Evolutionary conservation across 2,329 filamentous ascomycete genomes (phyloP), one percentile per base, ranked within the genome.

Genomic region (Colletotrichum coccodes): DNA sequence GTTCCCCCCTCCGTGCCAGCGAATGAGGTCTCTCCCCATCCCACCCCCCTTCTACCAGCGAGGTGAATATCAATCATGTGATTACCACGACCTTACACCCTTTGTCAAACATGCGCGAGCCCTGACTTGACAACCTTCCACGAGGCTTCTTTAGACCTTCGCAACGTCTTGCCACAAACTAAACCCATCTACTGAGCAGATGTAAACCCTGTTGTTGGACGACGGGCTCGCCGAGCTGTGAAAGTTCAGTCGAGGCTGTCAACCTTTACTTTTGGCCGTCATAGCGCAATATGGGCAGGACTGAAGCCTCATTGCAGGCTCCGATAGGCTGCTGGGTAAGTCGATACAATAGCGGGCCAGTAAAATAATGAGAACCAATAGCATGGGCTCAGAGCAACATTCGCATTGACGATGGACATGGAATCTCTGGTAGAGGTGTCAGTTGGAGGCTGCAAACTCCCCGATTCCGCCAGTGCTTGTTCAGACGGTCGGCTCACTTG

Each of bases 101-200:
- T 64, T 53, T 34, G 36, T 38, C 54, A 64, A 52, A 46, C 46
- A 52, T 11, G 36, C 50, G 8, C 60, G 26, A 34, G 60, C 30
- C 53, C 34, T 16, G 40, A 21, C 50, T 26, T 62, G 58, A 54
- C 49, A 52, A 50, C 23, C 46, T 67, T 67, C 64, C 59, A 57
- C 30, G 21, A 21, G 28, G 59, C 50, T 63, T 67, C 60, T 50
- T 21, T 42, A 6, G 7, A 18, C n/a, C 49, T 57, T 67, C 59
- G 50, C 34, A 56, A 57, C 40, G 47, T 47, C 38, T 65, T 54
- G 30, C 40, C 56, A 38, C 46, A 60, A 65, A 60, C 54, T 34
- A 23, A 60, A 26, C 57, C 23, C 47, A 65, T 46, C 21, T 60
- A 44, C 30, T 23, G 18, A 21, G 30, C 30, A n/a, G 44, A 26